Conservation (phyloP, 495 filamentous ascomycete species). For the Symbiotaphrina buchneri region DNA sequence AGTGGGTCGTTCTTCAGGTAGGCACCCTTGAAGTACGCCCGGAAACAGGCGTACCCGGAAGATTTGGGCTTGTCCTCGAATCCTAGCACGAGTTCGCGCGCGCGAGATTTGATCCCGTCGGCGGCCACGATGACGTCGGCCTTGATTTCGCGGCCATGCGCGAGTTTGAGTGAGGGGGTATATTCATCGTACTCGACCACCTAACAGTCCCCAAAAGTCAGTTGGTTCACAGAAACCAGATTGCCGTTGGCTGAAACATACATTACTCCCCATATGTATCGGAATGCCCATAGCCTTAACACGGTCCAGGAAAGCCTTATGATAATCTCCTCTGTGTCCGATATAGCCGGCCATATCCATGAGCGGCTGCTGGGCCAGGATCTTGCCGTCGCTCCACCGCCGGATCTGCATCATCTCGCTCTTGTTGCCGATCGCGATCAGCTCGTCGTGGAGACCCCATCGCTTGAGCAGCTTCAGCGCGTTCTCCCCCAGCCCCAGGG, state of each 20-base stretch:
- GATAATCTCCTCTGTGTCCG: slow-evolving; percentile 27
- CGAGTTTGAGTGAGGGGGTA: slow-evolving; percentile 11
- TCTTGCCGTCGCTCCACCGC: slow-evolving; percentile 24
- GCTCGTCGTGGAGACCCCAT: slow-evolving; percentile 22
- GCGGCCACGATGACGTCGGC: slow-evolving; percentile 18
- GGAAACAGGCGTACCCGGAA: slow-evolving; percentile 24
- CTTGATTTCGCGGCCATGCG: slow-evolving; percentile 9
- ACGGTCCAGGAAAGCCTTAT: slow-evolving; percentile 24
- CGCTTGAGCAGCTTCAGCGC: slow-evolving; percentile 23
- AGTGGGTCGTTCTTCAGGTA: slow-evolving; percentile 19
- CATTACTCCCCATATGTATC: no score
- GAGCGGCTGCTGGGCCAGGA: slow-evolving; percentile 25
- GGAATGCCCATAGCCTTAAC: no score
- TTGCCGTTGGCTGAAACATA: no score
- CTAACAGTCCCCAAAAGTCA: slow-evolving; percentile 21
- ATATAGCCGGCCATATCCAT: slow-evolving; percentile 35
- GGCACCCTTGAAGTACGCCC: slow-evolving; percentile 21
- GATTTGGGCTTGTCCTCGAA: slow-evolving; percentile 22
- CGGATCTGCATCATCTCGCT: slow-evolving; percentile 27
- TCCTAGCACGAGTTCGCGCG: slow-evolving; percentile 20
- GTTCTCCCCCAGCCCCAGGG: slow-evolving; percentile 25
- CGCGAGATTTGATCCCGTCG: slow-evolving; percentile 23
- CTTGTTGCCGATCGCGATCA: slow-evolving; percentile 28
- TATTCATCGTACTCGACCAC: slow-evolving; percentile 22
- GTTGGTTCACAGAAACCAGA: no score